Percentiles rank a stretch among this genome's conserved stretches.
Conservation (phyloP, 192 early-diverging fungal species). For the Coemansia sp. region DNA sequence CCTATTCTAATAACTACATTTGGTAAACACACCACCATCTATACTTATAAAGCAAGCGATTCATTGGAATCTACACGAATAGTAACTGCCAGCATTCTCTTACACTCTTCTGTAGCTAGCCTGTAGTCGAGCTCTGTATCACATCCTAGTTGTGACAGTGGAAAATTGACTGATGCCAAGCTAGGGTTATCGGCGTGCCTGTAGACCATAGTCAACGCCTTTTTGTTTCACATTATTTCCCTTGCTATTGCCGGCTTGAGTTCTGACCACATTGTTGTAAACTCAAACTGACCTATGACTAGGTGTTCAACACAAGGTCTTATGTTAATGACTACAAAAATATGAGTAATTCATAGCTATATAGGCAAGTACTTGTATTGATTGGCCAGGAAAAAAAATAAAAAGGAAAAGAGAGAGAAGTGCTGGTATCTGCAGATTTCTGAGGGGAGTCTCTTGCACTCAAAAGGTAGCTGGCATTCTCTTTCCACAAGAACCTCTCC, state of each 20-base stretch:
- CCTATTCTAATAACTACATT: too few relatives aligned
- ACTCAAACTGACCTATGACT: neutral
- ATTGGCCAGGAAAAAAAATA: neutral
- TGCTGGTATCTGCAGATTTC: neutral
- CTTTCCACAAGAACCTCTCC: too few relatives aligned
- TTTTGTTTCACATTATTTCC: neutral
- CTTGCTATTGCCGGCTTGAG: neutral
- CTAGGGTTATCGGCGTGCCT: neutral
- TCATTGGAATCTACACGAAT: neutral
- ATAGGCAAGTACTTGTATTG: neutral
- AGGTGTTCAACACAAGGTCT: neutral
- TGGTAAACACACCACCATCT: neutral
- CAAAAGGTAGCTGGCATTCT: too few relatives aligned
- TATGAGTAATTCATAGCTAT: neutral
- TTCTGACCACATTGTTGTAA: neutral
- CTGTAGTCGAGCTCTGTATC: neutral
- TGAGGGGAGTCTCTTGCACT: neutral
- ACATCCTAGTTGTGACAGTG: neutral
- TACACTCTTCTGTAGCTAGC: neutral
- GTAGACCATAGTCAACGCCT: neutral
- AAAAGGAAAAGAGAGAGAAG: neutral
- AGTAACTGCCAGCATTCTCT: neutral
- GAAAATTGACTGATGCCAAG: neutral
- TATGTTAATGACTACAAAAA: neutral
- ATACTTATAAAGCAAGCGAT: neutral